A percentile compares a stretch with the other conserved stretches of the same genome.
phyloP scores from a whole-genome alignment of 73 alveolate genomes.

The Diophrys appendiculata region DNA sequence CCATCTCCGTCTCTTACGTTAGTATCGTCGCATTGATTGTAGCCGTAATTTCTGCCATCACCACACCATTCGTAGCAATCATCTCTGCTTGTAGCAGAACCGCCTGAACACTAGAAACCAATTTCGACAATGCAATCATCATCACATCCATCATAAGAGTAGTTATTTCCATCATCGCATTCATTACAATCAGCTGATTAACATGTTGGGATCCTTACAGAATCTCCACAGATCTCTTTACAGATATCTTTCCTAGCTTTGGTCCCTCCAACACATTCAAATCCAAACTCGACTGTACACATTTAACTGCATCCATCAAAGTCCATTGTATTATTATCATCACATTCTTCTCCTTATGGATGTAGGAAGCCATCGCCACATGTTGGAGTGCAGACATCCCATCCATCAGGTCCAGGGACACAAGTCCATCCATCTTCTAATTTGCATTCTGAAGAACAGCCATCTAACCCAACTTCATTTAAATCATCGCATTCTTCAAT shows the following conservation, averaged over 20 bases:
- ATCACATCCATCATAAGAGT: conserved; percentile 38
- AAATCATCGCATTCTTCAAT: conserved; percentile 61
- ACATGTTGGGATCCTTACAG: neutral
- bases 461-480: conserved; percentile 55
- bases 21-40: conserved; percentile 1
- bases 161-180: conserved; percentile 48
- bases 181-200: conserved; percentile 14
- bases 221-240: conserved; percentile 18
- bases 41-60: conserved; percentile 13
- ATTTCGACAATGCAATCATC: conserved; percentile 20
- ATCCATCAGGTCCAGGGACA: conserved; percentile 8
- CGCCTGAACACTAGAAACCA: conserved; percentile 28
- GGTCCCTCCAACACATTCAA: conserved; percentile 1
- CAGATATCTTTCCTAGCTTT: neutral
- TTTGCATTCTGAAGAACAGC: conserved; percentile 25
- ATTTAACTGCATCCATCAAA: conserved; percentile 6
- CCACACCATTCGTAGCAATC: conserved; percentile 12
- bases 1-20: neutral
- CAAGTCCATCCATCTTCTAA: conserved; percentile 25
- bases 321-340: neutral
- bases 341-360: conserved; percentile 6
- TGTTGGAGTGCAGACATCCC: conserved; percentile 22
- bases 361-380: conserved; percentile 27
- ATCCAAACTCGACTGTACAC: conserved; percentile 4
- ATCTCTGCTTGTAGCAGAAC: conserved; percentile 2